phyloP scores from a whole-genome alignment of 2,329 filamentous ascomycete species.

The Drechslerella coelobrocha region DNA sequence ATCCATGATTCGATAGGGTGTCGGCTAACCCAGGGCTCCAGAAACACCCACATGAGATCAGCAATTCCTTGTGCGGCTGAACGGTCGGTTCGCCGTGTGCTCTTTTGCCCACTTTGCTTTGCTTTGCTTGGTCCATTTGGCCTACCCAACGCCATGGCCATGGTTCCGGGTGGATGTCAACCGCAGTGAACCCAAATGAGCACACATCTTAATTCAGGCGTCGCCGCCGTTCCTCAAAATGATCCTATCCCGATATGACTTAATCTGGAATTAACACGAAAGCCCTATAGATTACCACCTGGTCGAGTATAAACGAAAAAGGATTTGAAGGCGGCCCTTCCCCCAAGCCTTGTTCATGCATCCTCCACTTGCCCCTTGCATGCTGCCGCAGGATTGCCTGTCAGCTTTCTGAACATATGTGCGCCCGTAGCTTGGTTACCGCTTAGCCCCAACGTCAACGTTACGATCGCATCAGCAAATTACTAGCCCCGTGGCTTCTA shows the following conservation, averaged over 20 bases:
- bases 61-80: conserved; percentile 48
- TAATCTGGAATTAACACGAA: conserved; percentile 1
- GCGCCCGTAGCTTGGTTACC: conserved; percentile 20
- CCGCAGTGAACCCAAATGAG: conserved; percentile 43
- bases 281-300: neutral
- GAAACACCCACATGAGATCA: conserved; percentile 47
- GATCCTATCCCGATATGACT: conserved; percentile 33
- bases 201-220: conserved; percentile 30
- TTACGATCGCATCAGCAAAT: conserved; percentile 26
- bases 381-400: conserved; percentile 50
- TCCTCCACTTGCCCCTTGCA: conserved; percentile 51
- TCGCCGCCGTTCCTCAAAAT: conserved; percentile 33
- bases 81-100: conserved; percentile 28
- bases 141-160: conserved; percentile 48
- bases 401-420: conserved; percentile 48
- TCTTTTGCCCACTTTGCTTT: conserved; percentile 26
- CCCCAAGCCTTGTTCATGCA: conserved; percentile 51
- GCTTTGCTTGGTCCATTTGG: neutral
- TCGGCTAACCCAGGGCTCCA: conserved; percentile 25
- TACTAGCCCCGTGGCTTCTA: conserved; percentile 8
- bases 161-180: conserved; percentile 34
- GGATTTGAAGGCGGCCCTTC: conserved; percentile 19
- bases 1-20: conserved; percentile 41
- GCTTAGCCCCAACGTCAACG: conserved; percentile 51
- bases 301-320: conserved; percentile 10